A percentile compares a stretch with the other conserved stretches of the same genome.
Conservation (phyloP, 1,284 basidiomycete genomes). For the Pholiota adiposa region DNA sequence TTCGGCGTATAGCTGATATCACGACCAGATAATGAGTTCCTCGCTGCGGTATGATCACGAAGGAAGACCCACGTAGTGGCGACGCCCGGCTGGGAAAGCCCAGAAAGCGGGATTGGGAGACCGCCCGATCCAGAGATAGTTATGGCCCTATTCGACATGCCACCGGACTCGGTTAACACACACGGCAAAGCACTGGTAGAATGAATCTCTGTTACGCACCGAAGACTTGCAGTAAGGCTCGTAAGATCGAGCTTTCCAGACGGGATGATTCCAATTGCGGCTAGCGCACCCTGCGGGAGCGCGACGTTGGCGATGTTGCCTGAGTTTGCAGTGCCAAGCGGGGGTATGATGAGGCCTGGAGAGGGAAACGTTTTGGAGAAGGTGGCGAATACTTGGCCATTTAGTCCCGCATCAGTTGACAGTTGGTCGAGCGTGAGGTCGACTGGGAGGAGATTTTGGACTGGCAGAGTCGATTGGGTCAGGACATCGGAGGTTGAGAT, state of each 20-base stretch:
- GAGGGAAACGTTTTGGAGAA: slow-evolving; percentile 45
- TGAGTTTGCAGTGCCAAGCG: slow-evolving; percentile 40
- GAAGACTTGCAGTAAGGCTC: slow-evolving; percentile 27
- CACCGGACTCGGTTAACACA: neutral
- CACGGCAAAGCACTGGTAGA: neutral
- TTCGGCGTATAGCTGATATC: neutral
- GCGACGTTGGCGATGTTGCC: slow-evolving; percentile 42
- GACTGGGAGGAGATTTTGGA: slow-evolving; percentile 45
- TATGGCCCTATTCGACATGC: neutral
- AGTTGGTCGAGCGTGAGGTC: slow-evolving; percentile 47
- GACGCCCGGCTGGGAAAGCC: neutral
- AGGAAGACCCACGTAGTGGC: neutral
- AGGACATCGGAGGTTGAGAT: neutral
- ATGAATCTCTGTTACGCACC: neutral
- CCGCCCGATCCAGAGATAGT: neutral
- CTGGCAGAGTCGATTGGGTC: slow-evolving; percentile 21
- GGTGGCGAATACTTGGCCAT: slow-evolving; percentile 41
- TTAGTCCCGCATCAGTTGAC: slow-evolving; percentile 41
- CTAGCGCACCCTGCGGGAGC: slow-evolving; percentile 37
- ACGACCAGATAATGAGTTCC: neutral
- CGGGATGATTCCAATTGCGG: slow-evolving; percentile 39
- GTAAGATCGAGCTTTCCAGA: slow-evolving; percentile 39
- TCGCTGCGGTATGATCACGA: neutral
- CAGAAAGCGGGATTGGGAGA: neutral
- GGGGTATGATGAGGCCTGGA: slow-evolving; percentile 37